Percentiles rank a stretch among this genome's conserved stretches.
Evolutionary conservation across 2,329 filamentous ascomycete species (phyloP).

Genomic region (Fusarium sp.): DNA sequence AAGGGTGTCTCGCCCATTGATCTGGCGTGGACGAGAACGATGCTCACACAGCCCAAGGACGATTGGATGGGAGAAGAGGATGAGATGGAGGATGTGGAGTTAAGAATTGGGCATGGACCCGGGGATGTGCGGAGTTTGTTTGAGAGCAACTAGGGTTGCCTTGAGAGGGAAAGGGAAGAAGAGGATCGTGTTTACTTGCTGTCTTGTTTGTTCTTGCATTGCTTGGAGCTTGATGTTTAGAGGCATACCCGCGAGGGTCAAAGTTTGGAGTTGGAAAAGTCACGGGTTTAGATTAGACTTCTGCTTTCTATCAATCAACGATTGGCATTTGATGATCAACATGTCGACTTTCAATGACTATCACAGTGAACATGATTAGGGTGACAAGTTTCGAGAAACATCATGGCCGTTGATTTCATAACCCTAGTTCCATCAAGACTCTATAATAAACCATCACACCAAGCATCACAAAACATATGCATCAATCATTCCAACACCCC

Average conservation of each 20-base stretch:
- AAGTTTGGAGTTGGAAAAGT: background rate
- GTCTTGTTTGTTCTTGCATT: background rate
- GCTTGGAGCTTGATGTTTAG: background rate
- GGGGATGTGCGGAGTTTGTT: background rate
- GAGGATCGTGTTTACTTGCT: background rate
- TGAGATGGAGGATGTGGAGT: background rate
- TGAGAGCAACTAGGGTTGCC: background rate
- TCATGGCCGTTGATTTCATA: background rate
- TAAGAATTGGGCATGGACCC: background rate
- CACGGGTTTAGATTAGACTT: background rate
- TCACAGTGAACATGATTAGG: background rate
- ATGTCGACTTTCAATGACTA: background rate
- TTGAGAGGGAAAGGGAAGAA: background rate
- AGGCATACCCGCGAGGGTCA: background rate
- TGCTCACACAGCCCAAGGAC: background rate
- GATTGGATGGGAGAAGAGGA: background rate
- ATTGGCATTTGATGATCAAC: background rate
- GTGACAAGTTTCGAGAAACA: background rate
- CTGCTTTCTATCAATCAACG: background rate
- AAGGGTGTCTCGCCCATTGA: background rate
- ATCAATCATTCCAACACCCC: background rate
- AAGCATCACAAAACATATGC: background rate
- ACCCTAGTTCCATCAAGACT: background rate
- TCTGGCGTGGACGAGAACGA: background rate
- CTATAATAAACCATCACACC: background rate